Evolutionary conservation across 495 filamentous ascomycete species (phyloP).

Genomic region (Aspergillus asperescens): DNA sequence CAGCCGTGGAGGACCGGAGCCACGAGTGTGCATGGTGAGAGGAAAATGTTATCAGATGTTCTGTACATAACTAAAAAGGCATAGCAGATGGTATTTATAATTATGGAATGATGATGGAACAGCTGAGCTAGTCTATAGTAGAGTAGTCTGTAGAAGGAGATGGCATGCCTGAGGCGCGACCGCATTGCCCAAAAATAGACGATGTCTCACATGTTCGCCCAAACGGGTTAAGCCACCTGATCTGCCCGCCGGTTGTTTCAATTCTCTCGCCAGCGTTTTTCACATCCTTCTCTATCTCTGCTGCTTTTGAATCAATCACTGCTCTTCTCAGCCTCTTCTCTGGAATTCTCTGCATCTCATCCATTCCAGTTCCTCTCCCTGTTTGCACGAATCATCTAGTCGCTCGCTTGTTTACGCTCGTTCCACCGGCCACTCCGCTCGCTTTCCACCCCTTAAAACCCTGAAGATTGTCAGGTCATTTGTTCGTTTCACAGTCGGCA

Average conservation of each 20-base stretch:
- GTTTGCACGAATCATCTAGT: conserved; percentile 7
- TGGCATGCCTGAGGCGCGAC: conserved; percentile 9
- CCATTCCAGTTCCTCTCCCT: neutral
- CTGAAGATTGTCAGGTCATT: conserved; percentile 18
- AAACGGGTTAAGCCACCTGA: conserved; percentile 17
- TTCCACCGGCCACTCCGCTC: conserved; percentile 1
- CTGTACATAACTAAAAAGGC: too few relatives aligned
- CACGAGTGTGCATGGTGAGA: too few relatives aligned
- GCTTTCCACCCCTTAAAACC: conserved; percentile 11
- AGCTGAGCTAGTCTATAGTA: neutral
- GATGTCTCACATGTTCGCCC: conserved; percentile 20
- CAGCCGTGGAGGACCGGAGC: neutral
- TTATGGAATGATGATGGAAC: neutral
- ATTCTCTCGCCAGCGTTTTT: conserved; percentile 9
- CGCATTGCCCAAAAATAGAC: conserved; percentile 19
- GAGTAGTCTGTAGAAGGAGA: neutral
- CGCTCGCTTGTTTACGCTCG: conserved; percentile 27
- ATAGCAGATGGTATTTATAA: neutral
- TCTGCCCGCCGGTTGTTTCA: conserved; percentile 8
- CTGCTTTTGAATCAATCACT: conserved; percentile 20
- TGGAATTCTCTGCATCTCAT: conserved; percentile 7
- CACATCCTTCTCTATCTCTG: conserved; percentile 4
- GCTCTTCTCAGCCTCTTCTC: conserved; percentile 6
- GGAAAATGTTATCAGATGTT: too few relatives aligned
- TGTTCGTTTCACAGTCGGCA: conserved; percentile 18